Conservation (phyloP, 345 rosid species). For the Eucalyptus cloeziana region DNA sequence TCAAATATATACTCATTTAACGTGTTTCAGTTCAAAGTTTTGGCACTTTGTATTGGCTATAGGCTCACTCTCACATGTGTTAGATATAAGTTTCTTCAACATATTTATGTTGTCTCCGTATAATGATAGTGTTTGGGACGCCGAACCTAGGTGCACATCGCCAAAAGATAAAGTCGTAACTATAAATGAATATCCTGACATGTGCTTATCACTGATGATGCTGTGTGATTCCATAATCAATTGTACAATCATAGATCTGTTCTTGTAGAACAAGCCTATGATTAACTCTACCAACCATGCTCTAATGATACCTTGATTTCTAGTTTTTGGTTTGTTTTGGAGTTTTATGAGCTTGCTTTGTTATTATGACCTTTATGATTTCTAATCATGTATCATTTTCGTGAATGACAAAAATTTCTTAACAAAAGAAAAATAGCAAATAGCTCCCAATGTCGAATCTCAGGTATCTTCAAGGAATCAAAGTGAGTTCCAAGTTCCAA, state of each 20-base stretch:
- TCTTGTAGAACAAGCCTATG: rapidly evolving
- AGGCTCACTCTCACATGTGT: background rate
- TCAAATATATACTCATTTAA: background rate
- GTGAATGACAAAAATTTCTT: background rate
- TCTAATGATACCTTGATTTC: background rate
- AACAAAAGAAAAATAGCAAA: background rate
- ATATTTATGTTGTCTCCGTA: too few species aligned
- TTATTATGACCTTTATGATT: background rate
- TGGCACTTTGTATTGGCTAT: rapidly evolving
- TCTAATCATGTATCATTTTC: background rate
- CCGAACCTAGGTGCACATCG: too few species aligned
- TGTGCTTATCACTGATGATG: background rate
- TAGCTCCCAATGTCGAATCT: background rate
- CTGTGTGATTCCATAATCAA: rapidly evolving
- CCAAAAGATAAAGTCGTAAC: background rate
- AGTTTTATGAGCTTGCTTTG: background rate
- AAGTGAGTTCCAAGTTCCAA: background rate
- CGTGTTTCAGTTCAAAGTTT: too few species aligned
- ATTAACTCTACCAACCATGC: background rate
- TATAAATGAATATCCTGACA: rapidly evolving
- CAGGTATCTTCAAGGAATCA: background rate
- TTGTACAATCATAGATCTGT: rapidly evolving
- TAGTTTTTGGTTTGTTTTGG: background rate
- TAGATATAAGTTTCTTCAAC: background rate
- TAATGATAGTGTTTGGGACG: too few species aligned